These are phyloP conservation scores for Bretziella fagacearum DNA, from an alignment of 2,329 filamentous ascomycete genomes.

Conservation along the genomic window DNA sequence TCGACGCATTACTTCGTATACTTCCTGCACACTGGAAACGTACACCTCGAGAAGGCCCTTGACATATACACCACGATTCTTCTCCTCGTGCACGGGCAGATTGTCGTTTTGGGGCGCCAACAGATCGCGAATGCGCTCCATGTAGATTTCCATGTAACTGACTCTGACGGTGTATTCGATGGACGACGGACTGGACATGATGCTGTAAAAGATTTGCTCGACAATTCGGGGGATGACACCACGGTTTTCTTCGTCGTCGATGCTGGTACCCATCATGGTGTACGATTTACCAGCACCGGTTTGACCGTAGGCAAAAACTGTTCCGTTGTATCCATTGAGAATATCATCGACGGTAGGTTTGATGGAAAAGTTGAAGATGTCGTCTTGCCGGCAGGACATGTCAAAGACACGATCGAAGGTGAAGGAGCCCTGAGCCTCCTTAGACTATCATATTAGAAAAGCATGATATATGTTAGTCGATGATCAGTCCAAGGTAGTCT, in stretches of 20 bases:
- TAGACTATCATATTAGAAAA: constrained; percentile 49
- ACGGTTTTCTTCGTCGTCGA: constrained; percentile 72
- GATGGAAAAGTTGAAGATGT: constrained; percentile 98
- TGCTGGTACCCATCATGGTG: constrained; percentile 71
- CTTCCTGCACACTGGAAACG: constrained; percentile 85
- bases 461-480: background rate
- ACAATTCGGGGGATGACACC: constrained; percentile 95
- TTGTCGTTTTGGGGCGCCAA: constrained; percentile 89
- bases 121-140: constrained; percentile 94
- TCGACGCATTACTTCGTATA: constrained; percentile 90
- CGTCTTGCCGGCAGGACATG: constrained; percentile 75
- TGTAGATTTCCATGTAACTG: constrained; percentile 99
- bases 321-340: constrained; percentile 96
- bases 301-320: constrained; percentile 95
- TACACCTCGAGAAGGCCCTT: constrained; percentile 92
- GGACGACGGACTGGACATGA: constrained; percentile 74
- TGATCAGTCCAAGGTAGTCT: background rate
- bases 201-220: constrained; percentile 93
- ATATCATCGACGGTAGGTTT: constrained; percentile 93
- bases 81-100: constrained; percentile 93
- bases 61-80: constrained; percentile 88
- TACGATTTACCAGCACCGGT: constrained; percentile 98
- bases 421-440: constrained; percentile 68
- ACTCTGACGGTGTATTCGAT: constrained; percentile 98
- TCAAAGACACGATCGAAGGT: constrained; percentile 97